These are phyloP conservation scores for Bryum argenteum DNA, from an alignment of 225 moss, liverwort and hornwort genomes.

Conservation along the genomic window DNA sequence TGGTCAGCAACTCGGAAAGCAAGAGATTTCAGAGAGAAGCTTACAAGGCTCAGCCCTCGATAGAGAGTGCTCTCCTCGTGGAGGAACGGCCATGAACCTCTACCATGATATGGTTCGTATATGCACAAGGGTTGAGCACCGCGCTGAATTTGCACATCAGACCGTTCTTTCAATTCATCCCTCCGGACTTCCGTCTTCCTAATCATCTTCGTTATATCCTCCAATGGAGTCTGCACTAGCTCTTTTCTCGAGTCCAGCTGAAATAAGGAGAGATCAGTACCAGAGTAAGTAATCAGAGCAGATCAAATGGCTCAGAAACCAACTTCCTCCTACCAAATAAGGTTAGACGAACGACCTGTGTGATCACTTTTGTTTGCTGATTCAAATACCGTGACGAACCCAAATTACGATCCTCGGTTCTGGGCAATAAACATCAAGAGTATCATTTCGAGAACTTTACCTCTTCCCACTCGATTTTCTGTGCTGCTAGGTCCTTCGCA, in stretches of 20 bases:
- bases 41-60: conserved; percentile 89
- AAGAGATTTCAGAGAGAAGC: conserved; percentile 32
- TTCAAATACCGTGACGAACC: conserved; percentile 11
- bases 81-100: conserved; percentile 86
- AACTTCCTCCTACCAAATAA: neutral
- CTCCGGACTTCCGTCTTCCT: conserved; percentile 79
- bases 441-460: conserved; percentile 35
- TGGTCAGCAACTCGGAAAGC: conserved; percentile 5
- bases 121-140: conserved; percentile 80
- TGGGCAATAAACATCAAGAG: conserved; percentile 13
- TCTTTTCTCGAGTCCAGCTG: conserved; percentile 77
- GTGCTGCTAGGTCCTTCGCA: conserved; percentile 33
- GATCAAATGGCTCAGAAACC: neutral
- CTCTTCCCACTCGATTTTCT: conserved; percentile 75
- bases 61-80: conserved; percentile 71
- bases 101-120: conserved; percentile 84
- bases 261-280: neutral
- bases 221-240: conserved; percentile 58
- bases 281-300: neutral
- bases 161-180: conserved; percentile 79
- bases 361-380: neutral
- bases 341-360: neutral
- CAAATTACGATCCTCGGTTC: neutral
- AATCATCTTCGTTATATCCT: conserved; percentile 79
- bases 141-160: conserved; percentile 80